Evolutionary conservation across 352 stramenopile genomes (phyloP).

Genomic region (Peronospora destructor): DNA sequence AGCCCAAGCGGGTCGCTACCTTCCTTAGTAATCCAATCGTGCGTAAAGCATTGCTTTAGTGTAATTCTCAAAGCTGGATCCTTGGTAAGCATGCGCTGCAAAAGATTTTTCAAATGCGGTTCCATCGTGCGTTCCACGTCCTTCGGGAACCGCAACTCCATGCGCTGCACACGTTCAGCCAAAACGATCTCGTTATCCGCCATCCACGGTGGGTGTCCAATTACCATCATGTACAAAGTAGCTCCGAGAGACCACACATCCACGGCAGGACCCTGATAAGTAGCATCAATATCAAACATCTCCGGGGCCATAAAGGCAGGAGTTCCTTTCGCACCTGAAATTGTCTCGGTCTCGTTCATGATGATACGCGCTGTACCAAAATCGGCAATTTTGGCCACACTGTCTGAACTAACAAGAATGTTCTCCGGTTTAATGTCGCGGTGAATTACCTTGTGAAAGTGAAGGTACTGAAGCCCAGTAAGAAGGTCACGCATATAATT

Average conservation of each 20-base stretch:
- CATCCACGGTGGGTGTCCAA: conserved; percentile 85
- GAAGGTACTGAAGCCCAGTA: conserved; percentile 86
- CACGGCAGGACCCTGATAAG: conserved; percentile 75
- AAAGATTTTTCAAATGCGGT: conserved; percentile 85
- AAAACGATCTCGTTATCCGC: conserved; percentile 88
- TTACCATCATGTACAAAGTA: conserved; percentile 91
- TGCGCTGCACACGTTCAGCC: conserved; percentile 75
- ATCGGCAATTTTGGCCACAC: conserved; percentile 86
- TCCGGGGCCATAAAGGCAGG: conserved; percentile 89
- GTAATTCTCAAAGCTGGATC: conserved; percentile 75
- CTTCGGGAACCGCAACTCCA: conserved; percentile 81
- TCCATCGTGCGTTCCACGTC: conserved; percentile 69
- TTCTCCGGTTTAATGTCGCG: conserved; percentile 90
- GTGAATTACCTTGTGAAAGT: conserved; percentile 91
- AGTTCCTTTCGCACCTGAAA: conserved; percentile 79
- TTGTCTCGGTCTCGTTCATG: conserved; percentile 84
- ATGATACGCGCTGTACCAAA: conserved; percentile 88
- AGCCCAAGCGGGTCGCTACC: conserved; percentile 76
- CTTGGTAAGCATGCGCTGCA: conserved; percentile 89
- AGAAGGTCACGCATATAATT: conserved; percentile 89
- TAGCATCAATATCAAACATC: conserved; percentile 88
- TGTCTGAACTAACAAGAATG: conserved; percentile 76
- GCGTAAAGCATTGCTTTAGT: conserved; percentile 78
- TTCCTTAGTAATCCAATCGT: conserved; percentile 92
- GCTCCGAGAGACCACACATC: conserved; percentile 88